Evolutionary conservation across 1,284 basidiomycete species (phyloP), one percentile per base, ranked within the genome.

Genomic region (Abortiporus biennis): DNA sequence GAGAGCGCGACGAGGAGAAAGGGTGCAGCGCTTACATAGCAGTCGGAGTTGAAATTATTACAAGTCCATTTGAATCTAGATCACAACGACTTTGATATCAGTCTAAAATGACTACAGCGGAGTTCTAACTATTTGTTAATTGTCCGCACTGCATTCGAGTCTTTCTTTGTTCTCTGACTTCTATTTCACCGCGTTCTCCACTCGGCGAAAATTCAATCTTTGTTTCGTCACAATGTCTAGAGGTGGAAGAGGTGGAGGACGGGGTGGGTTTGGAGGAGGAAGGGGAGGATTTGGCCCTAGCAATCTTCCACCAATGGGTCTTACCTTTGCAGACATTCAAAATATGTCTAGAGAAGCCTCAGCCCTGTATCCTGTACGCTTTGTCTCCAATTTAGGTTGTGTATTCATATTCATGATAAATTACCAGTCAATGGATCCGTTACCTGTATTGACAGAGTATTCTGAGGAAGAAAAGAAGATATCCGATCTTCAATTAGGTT

Each of bases 261-360:
- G 63, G 39, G 67, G 80, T 25, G 65, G 64, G 13, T 72, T 80
- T 38, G 67, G 80, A 24, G 74, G 80, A 2, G 73, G 77, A 12
- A 54, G 60, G 42, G 56, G 61, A 6, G 57, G 59, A 4, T 65
- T 66, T 45, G 62, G 63, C 23, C 49, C 55, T 24, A 64, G 66
- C 35, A 67, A 61, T 38, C 64, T 74, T 32, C 80, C 79, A 3
- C 84, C 85, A 1, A 85, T 87, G 80, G 86, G 86, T 20, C 71
- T 89, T 31, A 79, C 80, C 3, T 86, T 85, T 55, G 76, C 81
- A 35, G 86, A 90, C 57, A 72, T 90, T 38, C 83, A 86, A 59
- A 69, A 75, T 36, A 63, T 89, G 56, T 83, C 83, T 16, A 66
- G 81, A 45, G 86, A 89, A 58, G 80, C 71, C 44, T 80, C 81